phyloP scores from a whole-genome alignment of 352 stramenopile species.

The Pythium myriotylum region DNA sequence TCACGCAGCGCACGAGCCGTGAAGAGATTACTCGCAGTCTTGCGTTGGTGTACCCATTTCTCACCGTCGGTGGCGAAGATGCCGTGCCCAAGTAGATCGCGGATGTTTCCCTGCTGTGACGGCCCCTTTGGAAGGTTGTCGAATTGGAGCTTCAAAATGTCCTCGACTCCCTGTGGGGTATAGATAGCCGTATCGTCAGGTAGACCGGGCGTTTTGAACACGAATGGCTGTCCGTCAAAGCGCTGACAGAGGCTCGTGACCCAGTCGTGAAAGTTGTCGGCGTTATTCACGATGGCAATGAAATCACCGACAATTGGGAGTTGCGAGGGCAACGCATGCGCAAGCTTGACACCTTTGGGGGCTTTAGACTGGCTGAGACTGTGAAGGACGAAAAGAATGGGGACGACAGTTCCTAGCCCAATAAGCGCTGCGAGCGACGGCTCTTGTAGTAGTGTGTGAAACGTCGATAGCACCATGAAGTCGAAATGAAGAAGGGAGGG shows the following conservation, averaged over 20 bases:
- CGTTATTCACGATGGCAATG: constrained; percentile 35
- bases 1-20: constrained; percentile 44
- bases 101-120: constrained; percentile 26
- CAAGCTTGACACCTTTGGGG: not conserved
- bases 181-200: constrained; percentile 43
- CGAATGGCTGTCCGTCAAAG: constrained; percentile 37
- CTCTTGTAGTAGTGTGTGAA: too few species aligned
- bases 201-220: constrained; percentile 36
- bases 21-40: constrained; percentile 55
- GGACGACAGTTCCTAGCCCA: not conserved
- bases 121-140: constrained; percentile 68
- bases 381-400: not conserved
- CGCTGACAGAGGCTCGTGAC: constrained; percentile 33
- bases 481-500: too few species aligned
- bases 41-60: constrained; percentile 59
- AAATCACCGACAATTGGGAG: constrained; percentile 42
- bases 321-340: constrained; percentile 3
- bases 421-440: not conserved
- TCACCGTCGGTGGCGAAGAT: constrained; percentile 55
- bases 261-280: constrained; percentile 47
- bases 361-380: too few species aligned
- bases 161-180: constrained; percentile 46
- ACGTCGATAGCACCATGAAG: too few species aligned
- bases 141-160: constrained; percentile 69
- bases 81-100: constrained; percentile 43